Conservation (phyloP, 257 asterid genomes). For the Linaria vulgaris region DNA sequence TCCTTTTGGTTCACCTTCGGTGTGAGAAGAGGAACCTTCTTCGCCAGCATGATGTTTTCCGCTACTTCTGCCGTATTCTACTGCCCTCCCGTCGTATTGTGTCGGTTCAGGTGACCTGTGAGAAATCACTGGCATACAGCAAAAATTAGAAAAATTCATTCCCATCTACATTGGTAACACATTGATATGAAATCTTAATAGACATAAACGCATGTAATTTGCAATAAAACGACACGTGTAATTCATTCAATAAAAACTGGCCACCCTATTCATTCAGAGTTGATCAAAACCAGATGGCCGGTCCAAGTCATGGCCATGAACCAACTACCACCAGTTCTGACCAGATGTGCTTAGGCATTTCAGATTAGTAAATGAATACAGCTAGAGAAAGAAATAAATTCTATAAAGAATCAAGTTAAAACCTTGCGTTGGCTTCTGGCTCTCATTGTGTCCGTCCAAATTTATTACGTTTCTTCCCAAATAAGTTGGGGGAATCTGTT, state of each 20-base stretch:
- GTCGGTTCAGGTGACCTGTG: constrained; percentile 53
- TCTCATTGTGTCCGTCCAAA: constrained; percentile 52
- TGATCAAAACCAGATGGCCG: background rate
- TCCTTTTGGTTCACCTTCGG: constrained; percentile 49
- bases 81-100: constrained; percentile 54
- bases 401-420: constrained; percentile 21
- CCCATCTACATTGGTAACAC: constrained; percentile 14
- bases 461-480: constrained; percentile 49
- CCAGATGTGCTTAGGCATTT: constrained; percentile 1
- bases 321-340: constrained; percentile 2
- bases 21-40: constrained; percentile 57
- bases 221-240: background rate
- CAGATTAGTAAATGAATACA: background rate
- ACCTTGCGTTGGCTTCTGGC: constrained; percentile 70
- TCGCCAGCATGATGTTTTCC: constrained; percentile 57
- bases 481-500: constrained; percentile 49
- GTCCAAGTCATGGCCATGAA: constrained; percentile 3
- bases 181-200: background rate
- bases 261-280: too few species aligned
- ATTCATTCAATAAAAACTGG: too few species aligned
- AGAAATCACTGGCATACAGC: constrained; percentile 32
- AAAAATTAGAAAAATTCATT: constrained; percentile 26
- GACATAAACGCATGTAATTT: background rate
- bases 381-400: constrained; percentile 1
- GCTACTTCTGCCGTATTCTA: constrained; percentile 50